Evolutionary conservation across 2,329 filamentous ascomycete species (phyloP).

Genomic region (Verticillium alfalfae): DNA sequence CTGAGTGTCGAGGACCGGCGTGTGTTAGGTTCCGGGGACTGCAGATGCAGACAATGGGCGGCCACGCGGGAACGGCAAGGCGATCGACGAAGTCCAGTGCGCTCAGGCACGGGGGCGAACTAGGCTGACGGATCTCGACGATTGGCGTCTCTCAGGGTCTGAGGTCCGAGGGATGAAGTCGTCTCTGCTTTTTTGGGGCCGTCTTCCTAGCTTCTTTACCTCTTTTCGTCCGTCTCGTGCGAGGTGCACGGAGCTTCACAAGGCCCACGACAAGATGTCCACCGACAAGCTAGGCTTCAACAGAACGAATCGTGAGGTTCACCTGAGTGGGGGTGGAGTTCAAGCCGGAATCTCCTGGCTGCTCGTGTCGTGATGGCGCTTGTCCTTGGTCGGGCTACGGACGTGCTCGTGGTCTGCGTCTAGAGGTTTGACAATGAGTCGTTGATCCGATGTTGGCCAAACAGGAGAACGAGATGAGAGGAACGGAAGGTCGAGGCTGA

Average conservation of each 20-base stretch:
- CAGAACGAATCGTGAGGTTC: constrained; percentile 11
- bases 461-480: neutral
- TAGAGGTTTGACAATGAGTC: neutral
- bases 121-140: constrained; percentile 11
- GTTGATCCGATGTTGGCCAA: neutral
- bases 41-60: constrained; percentile 18
- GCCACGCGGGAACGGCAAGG: constrained; percentile 10
- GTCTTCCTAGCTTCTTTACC: constrained; percentile 1
- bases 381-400: neutral
- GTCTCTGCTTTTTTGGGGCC: constrained; percentile 4
- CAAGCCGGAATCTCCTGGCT: neutral
- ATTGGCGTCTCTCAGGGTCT: constrained; percentile 11
- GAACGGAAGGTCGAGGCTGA: neutral
- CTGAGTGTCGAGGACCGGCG: constrained; percentile 20
- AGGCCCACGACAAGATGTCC: constrained; percentile 3
- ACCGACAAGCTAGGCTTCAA: constrained; percentile 8
- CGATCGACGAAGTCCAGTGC: constrained; percentile 13
- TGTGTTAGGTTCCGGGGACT: constrained; percentile 25
- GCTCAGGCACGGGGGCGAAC: constrained; percentile 12
- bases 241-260: constrained; percentile 11
- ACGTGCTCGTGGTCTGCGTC: neutral
- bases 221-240: constrained; percentile 3
- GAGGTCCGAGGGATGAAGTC: constrained; percentile 10
- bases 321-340: constrained; percentile 11
- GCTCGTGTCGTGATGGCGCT: neutral